Conservation (phyloP, 2,329 filamentous ascomycete species). For the Fusarium oligoseptatum region DNA sequence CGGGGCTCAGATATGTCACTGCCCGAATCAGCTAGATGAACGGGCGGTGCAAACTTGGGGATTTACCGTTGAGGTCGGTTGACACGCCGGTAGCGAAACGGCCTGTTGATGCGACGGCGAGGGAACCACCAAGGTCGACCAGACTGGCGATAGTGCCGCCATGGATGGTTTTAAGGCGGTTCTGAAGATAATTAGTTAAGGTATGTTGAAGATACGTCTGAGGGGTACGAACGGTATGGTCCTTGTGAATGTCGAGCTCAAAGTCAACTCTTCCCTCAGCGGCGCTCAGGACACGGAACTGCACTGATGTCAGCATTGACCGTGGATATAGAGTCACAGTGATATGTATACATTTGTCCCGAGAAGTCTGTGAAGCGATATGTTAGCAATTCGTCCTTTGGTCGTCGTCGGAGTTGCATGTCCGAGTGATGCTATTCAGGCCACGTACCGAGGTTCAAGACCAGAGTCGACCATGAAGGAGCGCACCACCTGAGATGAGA, state of each 20-base stretch:
- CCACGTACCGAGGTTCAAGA: constrained; percentile 83
- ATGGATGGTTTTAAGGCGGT: constrained; percentile 81
- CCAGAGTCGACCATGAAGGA: constrained; percentile 90
- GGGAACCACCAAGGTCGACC: constrained; percentile 74
- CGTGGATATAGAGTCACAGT: rapidly evolving
- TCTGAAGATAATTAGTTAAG: constrained; percentile 60
- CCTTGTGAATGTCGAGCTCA: constrained; percentile 79
- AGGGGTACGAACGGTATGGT: constrained; percentile 75
- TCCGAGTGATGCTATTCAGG: background rate
- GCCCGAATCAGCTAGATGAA: constrained; percentile 11
- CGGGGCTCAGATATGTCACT: constrained; percentile 75
- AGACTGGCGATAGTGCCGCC: constrained; percentile 85
- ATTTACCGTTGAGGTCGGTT: constrained; percentile 72
- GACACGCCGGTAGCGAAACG: constrained; percentile 74
- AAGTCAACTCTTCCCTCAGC: constrained; percentile 78
- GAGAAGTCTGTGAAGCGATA: constrained; percentile 40
- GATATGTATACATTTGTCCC: constrained; percentile 45
- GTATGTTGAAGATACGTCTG: rapidly evolving
- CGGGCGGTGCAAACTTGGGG: rapidly evolving
- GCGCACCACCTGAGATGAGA: constrained; percentile 76
- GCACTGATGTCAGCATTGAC: constrained; percentile 2
- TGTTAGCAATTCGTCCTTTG: constrained; percentile 9
- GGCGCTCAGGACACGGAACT: constrained; percentile 78
- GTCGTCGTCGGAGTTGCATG: rapidly evolving
- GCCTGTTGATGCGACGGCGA: constrained; percentile 75